Conservation (phyloP, 2,329 filamentous ascomycete genomes). For the Diaporthe ampelina region DNA sequence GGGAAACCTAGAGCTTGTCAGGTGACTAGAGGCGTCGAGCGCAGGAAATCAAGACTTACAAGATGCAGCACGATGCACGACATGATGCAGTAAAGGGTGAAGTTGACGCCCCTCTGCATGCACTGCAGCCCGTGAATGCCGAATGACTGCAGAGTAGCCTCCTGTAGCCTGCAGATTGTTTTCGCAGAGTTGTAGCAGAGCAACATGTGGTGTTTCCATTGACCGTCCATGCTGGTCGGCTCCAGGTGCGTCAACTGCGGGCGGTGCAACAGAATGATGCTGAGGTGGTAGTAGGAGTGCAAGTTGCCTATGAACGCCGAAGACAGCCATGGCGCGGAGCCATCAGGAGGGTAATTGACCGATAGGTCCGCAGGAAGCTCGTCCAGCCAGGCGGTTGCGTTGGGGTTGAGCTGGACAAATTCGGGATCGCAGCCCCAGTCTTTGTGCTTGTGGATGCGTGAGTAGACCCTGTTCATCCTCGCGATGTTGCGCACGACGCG, state of each 20-base stretch:
- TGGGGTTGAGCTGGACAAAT: constrained; percentile 83
- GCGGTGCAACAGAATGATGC: constrained; percentile 87
- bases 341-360: constrained; percentile 82
- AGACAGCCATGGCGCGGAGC: constrained; percentile 84
- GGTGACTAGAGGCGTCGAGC: constrained; percentile 38
- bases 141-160: constrained; percentile 82
- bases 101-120: constrained; percentile 95
- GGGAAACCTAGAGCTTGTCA: constrained; percentile 77
- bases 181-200: constrained; percentile 89
- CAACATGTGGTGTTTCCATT: constrained; percentile 91
- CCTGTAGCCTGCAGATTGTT: constrained; percentile 86
- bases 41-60: constrained; percentile 67
- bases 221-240: constrained; percentile 76
- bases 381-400: constrained; percentile 81
- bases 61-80: constrained; percentile 94
- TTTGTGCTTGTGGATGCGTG: constrained; percentile 77
- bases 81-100: constrained; percentile 91
- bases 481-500: constrained; percentile 84
- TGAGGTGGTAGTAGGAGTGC: constrained; percentile 89
- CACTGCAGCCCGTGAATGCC: constrained; percentile 86
- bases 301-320: constrained; percentile 92
- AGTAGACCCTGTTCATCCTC: constrained; percentile 81
- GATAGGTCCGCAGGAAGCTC: constrained; percentile 85
- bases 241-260: constrained; percentile 87
- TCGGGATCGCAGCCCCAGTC: constrained; percentile 91